Conservation (phyloP, 768 basidiomycete species). For the Rhodosporidiobolus sp. region DNA sequence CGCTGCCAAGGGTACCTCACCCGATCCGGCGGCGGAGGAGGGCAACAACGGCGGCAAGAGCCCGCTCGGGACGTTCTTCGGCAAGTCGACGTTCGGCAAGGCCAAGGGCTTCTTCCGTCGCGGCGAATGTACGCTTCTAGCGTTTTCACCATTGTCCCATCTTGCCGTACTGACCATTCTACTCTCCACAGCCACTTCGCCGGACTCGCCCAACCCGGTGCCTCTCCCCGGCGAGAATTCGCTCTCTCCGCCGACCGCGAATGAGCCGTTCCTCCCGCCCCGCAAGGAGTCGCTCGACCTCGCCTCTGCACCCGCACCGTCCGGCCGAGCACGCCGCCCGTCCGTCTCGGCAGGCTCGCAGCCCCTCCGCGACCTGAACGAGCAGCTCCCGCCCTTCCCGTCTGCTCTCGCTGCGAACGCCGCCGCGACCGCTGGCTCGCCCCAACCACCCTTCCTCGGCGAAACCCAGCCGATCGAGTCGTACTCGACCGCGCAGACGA, state of each 20-base stretch:
- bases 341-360: background rate
- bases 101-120: constrained; percentile 25
- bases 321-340: background rate
- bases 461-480: background rate
- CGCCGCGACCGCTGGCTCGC: background rate
- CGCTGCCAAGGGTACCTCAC: background rate
- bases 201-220: background rate
- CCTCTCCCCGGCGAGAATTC: background rate
- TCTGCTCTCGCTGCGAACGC: background rate
- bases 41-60: constrained; percentile 7
- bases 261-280: background rate
- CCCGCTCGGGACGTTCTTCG: constrained; percentile 28
- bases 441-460: background rate
- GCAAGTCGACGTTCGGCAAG: constrained; percentile 19
- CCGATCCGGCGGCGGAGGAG: background rate
- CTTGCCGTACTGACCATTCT: background rate
- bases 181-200: background rate
- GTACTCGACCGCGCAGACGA: background rate
- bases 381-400: constrained; percentile 1
- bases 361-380: background rate
- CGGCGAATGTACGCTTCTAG: background rate
- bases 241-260: background rate
- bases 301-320: background rate
- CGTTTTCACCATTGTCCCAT: background rate
- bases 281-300: constrained; percentile 19